Conservation (phyloP, 495 filamentous ascomycete species). For the Aspergillus kassunensis region DNA sequence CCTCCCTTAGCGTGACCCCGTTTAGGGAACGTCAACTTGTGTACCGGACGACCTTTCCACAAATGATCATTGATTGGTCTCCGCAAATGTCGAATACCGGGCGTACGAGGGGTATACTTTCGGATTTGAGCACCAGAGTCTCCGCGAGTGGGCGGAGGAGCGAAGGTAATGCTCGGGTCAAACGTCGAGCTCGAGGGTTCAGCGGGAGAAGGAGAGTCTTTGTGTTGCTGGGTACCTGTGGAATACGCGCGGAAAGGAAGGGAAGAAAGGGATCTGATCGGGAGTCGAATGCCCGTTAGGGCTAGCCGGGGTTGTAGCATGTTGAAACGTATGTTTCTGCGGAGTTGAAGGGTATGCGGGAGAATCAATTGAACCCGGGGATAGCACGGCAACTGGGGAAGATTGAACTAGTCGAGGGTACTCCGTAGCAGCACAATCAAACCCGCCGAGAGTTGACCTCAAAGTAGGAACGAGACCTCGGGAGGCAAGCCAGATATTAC, state of each 20-base stretch:
- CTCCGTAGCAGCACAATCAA: conserved; percentile 13
- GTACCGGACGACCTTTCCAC: conserved; percentile 84
- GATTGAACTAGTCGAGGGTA: neutral
- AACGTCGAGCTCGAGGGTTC: conserved; percentile 28
- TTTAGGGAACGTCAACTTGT: conserved; percentile 81
- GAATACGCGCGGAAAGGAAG: conserved; percentile 51
- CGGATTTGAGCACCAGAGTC: conserved; percentile 49
- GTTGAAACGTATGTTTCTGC: conserved; percentile 12
- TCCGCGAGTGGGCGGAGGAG: conserved; percentile 42
- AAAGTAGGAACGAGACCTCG: neutral
- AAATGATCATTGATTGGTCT: conserved; percentile 93
- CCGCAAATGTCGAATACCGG: conserved; percentile 85
- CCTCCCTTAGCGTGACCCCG: conserved; percentile 90
- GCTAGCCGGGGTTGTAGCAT: conserved; percentile 68
- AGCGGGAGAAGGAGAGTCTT: conserved; percentile 27
- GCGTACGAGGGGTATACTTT: conserved; percentile 92
- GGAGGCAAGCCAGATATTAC: neutral
- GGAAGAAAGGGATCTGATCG: conserved; percentile 42
- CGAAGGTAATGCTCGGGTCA: conserved; percentile 40
- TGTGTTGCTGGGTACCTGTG: conserved; percentile 40
- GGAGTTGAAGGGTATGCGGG: neutral
- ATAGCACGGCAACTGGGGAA: neutral
- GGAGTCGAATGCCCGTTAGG: conserved; percentile 46
- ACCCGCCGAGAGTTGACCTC: neutral
- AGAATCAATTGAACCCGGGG: conserved; percentile 12